These are phyloP conservation scores for Yamadazyma friedrichii DNA, from an alignment of 1,139 yeast genomes.

Conservation along the genomic window DNA sequence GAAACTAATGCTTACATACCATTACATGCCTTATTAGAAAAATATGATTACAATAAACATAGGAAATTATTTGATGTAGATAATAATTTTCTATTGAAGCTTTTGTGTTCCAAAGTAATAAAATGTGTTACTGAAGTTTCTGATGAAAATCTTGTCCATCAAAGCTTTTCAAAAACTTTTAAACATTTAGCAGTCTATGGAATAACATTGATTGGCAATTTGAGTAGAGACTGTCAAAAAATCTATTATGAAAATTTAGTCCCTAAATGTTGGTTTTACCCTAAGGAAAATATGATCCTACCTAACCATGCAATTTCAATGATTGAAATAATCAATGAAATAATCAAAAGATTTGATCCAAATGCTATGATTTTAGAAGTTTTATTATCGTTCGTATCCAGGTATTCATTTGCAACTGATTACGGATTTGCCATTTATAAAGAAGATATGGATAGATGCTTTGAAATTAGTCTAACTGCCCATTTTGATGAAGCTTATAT, in stretches of 20 bases:
- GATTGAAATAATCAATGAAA: conserved; percentile 1
- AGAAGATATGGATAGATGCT: conserved; percentile 3
- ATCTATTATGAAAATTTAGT: conserved; percentile 5
- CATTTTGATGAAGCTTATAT: conserved; percentile 8
- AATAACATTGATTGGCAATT: conserved; percentile 4
- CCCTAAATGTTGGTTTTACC: conserved; percentile 7
- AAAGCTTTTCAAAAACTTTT: background rate
- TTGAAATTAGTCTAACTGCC: conserved; percentile 2
- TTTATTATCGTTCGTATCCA: conserved; percentile 2
- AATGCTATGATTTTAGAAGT: conserved; percentile 4
- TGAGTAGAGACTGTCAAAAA: conserved; percentile 1
- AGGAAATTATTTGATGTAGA: conserved; percentile 1
- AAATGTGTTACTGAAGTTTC: conserved; percentile 2
- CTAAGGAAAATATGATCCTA: background rate
- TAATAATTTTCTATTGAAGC: conserved; percentile 2
- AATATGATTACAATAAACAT: background rate
- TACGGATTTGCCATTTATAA: conserved; percentile 8
- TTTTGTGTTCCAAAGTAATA: conserved; percentile 1
- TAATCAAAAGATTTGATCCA: conserved; percentile 4
- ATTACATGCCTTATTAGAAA: conserved; percentile 1
- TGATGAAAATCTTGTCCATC: background rate
- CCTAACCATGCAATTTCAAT: conserved; percentile 3
- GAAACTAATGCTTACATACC: conserved; percentile 5
- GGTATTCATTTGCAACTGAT: conserved; percentile 5
- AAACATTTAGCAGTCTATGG: conserved; percentile 5